phyloP scores from a whole-genome alignment of 176 grass and related monocot species.

The Panicum miliaceum region DNA sequence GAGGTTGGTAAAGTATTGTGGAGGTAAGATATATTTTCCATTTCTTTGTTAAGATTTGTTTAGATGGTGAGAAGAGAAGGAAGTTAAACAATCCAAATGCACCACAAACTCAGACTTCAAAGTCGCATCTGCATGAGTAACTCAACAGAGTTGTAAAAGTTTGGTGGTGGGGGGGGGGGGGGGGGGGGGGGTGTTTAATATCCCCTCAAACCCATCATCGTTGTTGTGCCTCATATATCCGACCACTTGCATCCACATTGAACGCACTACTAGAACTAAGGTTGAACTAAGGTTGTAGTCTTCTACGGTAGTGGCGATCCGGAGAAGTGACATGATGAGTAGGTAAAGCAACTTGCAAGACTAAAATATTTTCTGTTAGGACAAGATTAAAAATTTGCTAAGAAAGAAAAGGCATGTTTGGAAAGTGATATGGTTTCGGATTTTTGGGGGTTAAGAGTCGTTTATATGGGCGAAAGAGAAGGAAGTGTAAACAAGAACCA shows the following conservation, averaged over 20 bases:
- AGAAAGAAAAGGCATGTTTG: neutral
- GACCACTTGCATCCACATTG: too few relatives aligned
- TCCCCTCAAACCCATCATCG: neutral
- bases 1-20: too few relatives aligned
- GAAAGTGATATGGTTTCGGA: neutral
- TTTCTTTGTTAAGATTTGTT: too few relatives aligned
- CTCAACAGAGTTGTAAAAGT: neutral
- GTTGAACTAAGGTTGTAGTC: neutral
- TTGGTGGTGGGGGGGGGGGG: neutral
- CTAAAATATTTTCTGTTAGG: neutral
- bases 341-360: neutral
- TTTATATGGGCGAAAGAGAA: conserved; percentile 4
- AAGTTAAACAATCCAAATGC: neutral
- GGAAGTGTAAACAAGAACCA: neutral
- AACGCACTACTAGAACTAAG: too few relatives aligned
- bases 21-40: too few relatives aligned
- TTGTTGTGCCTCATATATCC: neutral
- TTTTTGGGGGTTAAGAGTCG: neutral
- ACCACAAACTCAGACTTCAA: neutral
- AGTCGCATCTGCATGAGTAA: neutral
- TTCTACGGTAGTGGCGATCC: neutral
- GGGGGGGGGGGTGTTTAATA: too few relatives aligned
- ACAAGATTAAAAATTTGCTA: neutral
- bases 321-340: neutral
- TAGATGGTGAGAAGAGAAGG: too few relatives aligned